These are phyloP conservation scores for Cladosporium sp. DNA, from an alignment of 2,329 filamentous ascomycete genomes.

Conservation along the genomic window DNA sequence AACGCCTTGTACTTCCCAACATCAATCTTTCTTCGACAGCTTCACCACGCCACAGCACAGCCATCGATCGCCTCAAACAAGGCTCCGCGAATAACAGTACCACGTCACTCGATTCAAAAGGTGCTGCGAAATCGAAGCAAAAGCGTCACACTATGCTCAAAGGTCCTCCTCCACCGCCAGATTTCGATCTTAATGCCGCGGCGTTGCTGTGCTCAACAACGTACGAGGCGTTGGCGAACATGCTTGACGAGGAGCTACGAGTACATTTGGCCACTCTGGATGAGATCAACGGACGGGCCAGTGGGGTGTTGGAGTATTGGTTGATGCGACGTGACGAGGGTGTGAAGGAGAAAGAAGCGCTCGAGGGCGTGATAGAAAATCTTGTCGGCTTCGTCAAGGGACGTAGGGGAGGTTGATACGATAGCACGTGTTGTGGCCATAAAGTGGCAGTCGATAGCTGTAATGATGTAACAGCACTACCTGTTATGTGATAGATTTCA, in stretches of 20 bases:
- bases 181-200: slow-evolving; percentile 76
- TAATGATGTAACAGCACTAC: neutral
- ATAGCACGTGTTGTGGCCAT: neutral
- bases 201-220: slow-evolving; percentile 80
- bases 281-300: slow-evolving; percentile 68
- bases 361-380: slow-evolving; percentile 96
- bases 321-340: slow-evolving; percentile 81
- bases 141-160: slow-evolving; percentile 19
- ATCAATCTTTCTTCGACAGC: slow-evolving; percentile 47
- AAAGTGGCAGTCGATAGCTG: neutral
- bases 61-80: slow-evolving; percentile 41
- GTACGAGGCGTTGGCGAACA: slow-evolving; percentile 74
- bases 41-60: slow-evolving; percentile 37
- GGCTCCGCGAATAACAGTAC: slow-evolving; percentile 32
- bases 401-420: slow-evolving; percentile 54
- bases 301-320: slow-evolving; percentile 84
- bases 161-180: slow-evolving; percentile 64
- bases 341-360: slow-evolving; percentile 85
- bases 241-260: slow-evolving; percentile 74
- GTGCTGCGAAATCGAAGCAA: slow-evolving; percentile 24
- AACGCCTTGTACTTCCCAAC: slow-evolving; percentile 91
- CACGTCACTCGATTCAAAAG: slow-evolving; percentile 36
- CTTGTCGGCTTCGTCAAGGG: slow-evolving; percentile 68
- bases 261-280: slow-evolving; percentile 70
- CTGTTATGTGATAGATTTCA: neutral